Evolutionary conservation across 1,139 yeast genomes (phyloP).

Genomic region (Suhomyces anneliseae): DNA sequence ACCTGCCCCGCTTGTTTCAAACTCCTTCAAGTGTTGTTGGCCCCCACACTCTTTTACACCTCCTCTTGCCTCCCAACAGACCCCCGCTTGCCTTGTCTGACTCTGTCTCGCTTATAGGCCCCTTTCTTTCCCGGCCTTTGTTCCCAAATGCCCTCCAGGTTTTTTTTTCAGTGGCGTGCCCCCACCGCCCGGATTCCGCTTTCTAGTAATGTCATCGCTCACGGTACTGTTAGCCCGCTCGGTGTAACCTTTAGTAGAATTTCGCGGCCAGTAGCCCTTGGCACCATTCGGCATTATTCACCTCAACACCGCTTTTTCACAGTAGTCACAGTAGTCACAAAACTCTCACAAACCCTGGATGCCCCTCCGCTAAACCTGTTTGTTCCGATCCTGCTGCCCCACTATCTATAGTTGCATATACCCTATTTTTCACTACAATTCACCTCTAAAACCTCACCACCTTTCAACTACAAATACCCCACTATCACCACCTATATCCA

Average conservation of each 20-base stretch:
- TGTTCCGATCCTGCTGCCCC: no score
- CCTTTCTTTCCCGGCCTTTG: not conserved
- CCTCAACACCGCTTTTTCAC: no score
- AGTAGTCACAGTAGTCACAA: no score
- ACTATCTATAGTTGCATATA: no score
- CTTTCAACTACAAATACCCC: no score
- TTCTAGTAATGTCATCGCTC: not conserved
- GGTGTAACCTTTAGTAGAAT: not conserved
- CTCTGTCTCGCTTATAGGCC: not conserved
- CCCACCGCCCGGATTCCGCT: not conserved
- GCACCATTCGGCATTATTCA: not conserved
- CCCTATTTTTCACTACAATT: no score
- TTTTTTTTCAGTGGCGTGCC: not conserved
- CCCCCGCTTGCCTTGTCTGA: not conserved
- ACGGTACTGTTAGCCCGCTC: not conserved
- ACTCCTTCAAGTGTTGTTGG: not conserved
- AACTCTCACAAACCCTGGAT: no score
- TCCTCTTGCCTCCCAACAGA: not conserved
- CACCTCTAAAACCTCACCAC: no score
- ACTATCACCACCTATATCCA: no score
- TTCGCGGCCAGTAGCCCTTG: not conserved
- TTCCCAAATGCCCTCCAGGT: not conserved
- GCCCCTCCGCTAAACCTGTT: no score
- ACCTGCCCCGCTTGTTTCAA: not conserved
- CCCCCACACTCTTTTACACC: not conserved